A percentile compares a stretch with the other conserved stretches of the same genome.
Evolutionary conservation across 768 basidiomycete genomes (phyloP).

Genomic region (Suillus alpinus): DNA sequence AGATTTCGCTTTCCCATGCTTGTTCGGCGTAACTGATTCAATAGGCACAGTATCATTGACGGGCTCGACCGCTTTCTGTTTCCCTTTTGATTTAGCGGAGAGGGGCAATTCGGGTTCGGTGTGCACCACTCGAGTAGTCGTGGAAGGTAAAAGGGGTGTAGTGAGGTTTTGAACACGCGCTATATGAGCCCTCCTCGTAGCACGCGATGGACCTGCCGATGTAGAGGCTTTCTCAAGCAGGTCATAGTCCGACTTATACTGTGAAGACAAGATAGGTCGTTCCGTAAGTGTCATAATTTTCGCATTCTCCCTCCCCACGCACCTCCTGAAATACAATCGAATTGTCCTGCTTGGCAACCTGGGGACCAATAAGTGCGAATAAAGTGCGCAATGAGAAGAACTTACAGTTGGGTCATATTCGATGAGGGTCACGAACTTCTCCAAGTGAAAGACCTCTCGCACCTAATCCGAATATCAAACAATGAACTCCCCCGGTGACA

Average conservation of each 20-base stretch:
- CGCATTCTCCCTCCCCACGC: conserved; percentile 20
- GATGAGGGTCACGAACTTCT: conserved; percentile 73
- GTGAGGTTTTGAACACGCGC: conserved; percentile 50
- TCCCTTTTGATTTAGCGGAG: conserved; percentile 30
- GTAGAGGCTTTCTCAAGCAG: conserved; percentile 48
- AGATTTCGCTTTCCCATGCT: conserved; percentile 22
- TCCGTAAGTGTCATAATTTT: conserved; percentile 5
- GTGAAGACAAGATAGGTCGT: conserved; percentile 7
- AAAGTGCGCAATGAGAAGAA: not conserved
- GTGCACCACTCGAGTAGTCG: conserved; percentile 6
- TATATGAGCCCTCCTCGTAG: conserved; percentile 57
- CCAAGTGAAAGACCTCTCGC: conserved; percentile 87
- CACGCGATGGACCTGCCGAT: conserved; percentile 48
- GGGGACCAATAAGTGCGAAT: conserved; percentile 7
- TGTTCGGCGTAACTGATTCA: conserved; percentile 13
- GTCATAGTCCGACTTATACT: conserved; percentile 66
- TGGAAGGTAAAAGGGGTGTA: conserved; percentile 18
- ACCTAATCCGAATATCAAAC: conserved; percentile 43
- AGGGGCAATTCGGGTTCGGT: conserved; percentile 13
- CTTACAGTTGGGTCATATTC: conserved; percentile 73
- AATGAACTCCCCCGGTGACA: not conserved
- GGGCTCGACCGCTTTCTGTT: conserved; percentile 26
- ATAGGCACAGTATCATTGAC: not conserved
- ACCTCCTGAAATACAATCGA: conserved; percentile 75
- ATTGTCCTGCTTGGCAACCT: conserved; percentile 74